Evolutionary conservation across 768 basidiomycete genomes (phyloP), one percentile per base, ranked within the genome.

Genomic region (Suillus tomentosus): DNA sequence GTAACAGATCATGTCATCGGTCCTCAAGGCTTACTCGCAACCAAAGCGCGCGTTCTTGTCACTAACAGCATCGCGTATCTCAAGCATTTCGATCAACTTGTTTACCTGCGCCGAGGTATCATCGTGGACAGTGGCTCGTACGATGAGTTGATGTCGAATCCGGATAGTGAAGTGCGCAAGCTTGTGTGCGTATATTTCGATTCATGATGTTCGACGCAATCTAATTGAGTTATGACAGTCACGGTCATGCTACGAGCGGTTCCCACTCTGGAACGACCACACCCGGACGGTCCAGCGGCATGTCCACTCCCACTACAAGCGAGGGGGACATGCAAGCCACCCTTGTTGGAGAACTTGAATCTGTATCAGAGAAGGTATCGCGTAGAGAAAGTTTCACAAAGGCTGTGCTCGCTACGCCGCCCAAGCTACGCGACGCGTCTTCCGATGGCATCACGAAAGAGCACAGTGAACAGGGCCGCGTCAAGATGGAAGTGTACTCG

Each of bases 31-130:
- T 70, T 96, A 1, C 85, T 96, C 40, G 85, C 90, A 9, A 84
- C 85, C 17, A 96, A 96, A 75, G 94, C 94, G 11, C 82, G 95
- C 37, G 83, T 96, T 61, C 77, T 96, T 5, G 92, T 95, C 58
- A 96, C 94, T 48, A 95, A 96, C 74, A 88, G 87, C 63, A 86
- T 96, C 60, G 84, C 93, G n/a, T 95, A 92, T 71, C 80, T 95
- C 43, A 83, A 84, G 55, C 80, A 92, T 62, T 92, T 93, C 61
- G 91, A 95, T 70, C 82, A 88, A 54, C 78, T 96, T 17, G 74
- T 83, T 57, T 94, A 88, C 76, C 77, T 97, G 45, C 88, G 92
- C 22, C 86, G 88, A 27, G 95, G 95, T 15, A 88, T 95, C 71
- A 87, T 96, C 61, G 76, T 93, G 10, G 95, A 96, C 77, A 78